A percentile compares a stretch with the other conserved stretches of the same genome.
These are phyloP conservation scores for Tillandsia leiboldiana DNA, from an alignment of 176 grass and related monocot species.

Conservation along the genomic window DNA sequence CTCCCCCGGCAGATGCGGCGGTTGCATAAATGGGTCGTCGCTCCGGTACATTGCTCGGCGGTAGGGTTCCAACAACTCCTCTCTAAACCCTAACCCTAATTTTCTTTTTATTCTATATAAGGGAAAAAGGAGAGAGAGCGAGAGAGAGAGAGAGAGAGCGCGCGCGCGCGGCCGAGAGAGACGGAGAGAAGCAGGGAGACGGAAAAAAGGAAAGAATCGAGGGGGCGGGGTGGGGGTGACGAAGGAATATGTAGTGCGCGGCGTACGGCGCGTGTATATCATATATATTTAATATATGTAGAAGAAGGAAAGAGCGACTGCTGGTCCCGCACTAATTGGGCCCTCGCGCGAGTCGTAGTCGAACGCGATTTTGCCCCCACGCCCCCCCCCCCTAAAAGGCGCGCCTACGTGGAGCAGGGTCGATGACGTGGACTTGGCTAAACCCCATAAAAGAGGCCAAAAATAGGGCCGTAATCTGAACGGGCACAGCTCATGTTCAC, in stretches of 20 bases:
- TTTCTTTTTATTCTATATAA: neutral
- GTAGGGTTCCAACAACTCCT: neutral
- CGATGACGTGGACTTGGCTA: neutral
- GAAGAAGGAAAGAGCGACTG: neutral
- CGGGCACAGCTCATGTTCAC: no score
- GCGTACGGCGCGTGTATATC: neutral
- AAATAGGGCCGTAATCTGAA: no score
- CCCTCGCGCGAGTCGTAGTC: neutral
- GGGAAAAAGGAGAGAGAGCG: neutral
- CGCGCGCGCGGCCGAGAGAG: neutral
- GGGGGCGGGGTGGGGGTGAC: neutral
- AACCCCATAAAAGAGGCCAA: no score
- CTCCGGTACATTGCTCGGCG: neutral
- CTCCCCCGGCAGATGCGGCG: slow-evolving; percentile 1
- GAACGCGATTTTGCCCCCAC: neutral
- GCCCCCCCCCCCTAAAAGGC: neutral
- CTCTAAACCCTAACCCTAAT: neutral
- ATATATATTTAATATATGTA: neutral
- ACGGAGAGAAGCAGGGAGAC: neutral
- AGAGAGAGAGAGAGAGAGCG: neutral
- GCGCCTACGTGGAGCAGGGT: neutral
- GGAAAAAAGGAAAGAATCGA: neutral
- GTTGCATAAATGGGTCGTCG: slow-evolving; percentile 3
- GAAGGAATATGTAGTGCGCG: neutral
- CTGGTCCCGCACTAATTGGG: neutral